Base-by-base conservation (phyloP, 2,329 filamentous ascomycete genomes). In the Sporothrix variecibatus region DNA sequence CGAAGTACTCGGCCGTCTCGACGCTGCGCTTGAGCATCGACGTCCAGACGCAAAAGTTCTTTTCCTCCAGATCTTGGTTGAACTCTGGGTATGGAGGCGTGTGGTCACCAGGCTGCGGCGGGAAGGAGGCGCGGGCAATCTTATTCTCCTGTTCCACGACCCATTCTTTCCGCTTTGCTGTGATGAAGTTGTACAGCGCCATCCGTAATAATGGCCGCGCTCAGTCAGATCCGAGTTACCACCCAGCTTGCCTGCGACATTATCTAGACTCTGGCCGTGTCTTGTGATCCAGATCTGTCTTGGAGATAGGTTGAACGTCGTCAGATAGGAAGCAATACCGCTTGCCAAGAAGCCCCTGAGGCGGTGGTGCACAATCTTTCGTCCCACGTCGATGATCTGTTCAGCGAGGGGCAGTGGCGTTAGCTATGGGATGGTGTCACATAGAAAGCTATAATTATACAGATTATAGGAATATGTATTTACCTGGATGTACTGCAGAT, bases 1-100 rank as follows among this genome's bases (percentile, higher is more conserved):
- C 93, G 81, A 98, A 99, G 81, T 93, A 92, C 77, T 96, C 91
- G 0, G 93, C 94, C 0, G 95, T 97, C 80, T 97, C 91, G 70
- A 96, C 91, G 75, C 93, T 94, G 77, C 96, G 93, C 81, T 93
- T 92, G 76, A 99, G 89, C 95, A 98, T 98, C 2, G 94, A 97
- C 0, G 95, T 98, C 96, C 96, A 99, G 20, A 99, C 94, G 82
- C 96, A 99, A 81, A 98, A 98, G 81, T 94, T 94, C 85, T 97
- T 97, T 79, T 93, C 88, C 40, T 92, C 89, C 40, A 91, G 85
- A 68, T 92, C 91, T 69, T 87, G 87, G 76, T 90, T 87, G 78
- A 92, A 91, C 80, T 97, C 94, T 0, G 96, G 96, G 79, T 99
- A 98, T 0, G 96, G 96, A 4, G 96, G 96, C 0, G 96, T 98